These are phyloP conservation scores for Nemania sp. DNA, from an alignment of 2,329 filamentous ascomycete genomes.

Conservation along the genomic window DNA sequence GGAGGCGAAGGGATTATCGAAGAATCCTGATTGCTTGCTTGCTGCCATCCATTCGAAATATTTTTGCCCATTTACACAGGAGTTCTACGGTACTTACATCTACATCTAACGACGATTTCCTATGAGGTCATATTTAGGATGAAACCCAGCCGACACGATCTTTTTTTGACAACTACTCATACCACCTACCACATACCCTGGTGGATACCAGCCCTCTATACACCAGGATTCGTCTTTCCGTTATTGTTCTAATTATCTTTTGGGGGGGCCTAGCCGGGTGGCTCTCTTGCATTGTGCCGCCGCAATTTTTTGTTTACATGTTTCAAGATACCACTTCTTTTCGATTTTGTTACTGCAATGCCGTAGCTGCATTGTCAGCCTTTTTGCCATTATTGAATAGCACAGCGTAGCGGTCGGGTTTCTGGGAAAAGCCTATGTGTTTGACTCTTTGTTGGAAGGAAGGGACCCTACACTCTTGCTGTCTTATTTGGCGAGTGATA, in stretches of 20 bases:
- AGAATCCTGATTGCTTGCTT: conserved; percentile 60
- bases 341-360: conserved; percentile 37
- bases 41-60: conserved; percentile 7
- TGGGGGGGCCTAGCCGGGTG: conserved; percentile 9
- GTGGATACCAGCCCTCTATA: conserved; percentile 17
- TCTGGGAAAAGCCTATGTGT: conserved; percentile 33
- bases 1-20: conserved; percentile 78
- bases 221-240: not conserved
- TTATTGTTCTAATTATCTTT: not conserved
- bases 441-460: conserved; percentile 19
- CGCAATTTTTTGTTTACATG: conserved; percentile 34
- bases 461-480: conserved; percentile 27
- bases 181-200: conserved; percentile 15
- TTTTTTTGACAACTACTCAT: conserved; percentile 34
- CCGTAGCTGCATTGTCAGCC: conserved; percentile 28
- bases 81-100: conserved; percentile 36
- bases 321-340: conserved; percentile 48
- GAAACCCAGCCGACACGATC: conserved; percentile 26
- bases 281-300: conserved; percentile 12
- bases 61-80: conserved; percentile 32
- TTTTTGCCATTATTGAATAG: conserved; percentile 28
- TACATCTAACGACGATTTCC: conserved; percentile 38
- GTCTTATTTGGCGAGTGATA: conserved; percentile 5
- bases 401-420: conserved; percentile 40
- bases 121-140: conserved; percentile 43